Evolutionary conservation across 108 stramenopile species (phyloP), one percentile per base, ranked within the genome.

Genomic region (Aurantiochytrium sp.): DNA sequence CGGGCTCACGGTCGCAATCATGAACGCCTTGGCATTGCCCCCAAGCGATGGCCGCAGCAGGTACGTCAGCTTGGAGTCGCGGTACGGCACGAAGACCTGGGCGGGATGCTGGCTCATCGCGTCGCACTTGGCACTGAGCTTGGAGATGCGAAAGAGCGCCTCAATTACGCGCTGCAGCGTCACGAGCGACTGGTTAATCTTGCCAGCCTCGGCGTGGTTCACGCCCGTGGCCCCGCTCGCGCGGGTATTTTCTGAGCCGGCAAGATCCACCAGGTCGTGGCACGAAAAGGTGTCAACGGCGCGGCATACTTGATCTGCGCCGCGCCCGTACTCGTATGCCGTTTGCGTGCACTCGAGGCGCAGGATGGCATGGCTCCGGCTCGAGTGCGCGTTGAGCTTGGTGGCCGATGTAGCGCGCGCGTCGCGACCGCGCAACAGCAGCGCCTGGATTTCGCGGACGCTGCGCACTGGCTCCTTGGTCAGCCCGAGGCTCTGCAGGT

Each of bases 31-130:
- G 59, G 98, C 97, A 93, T 98, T 98, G 6, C 98, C 98, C 19
- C 93, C 94, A 8, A 99, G 90, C 52, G 94, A 94, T 0, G 98
- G 97, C 91, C 98, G 97, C n/a, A 99, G 91, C 55, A 99, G 94
- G 37, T 97, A 91, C 34, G 98, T 99, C 34, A 99, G 91, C 90
- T 98, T 98, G 32, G 95, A 95, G 93, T 99, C 98, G 52, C 98
- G 94, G 69, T 91, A 93, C 37, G 69, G 68, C 34, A 92, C 90
- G 54, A 65, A 91, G 31, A 52, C 34, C 34, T 65, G 42, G 69
- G 92, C 92, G 15, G 4, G 55, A 30, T 87, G 45, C 31, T 91
- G 90, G 15, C 27, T 30, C 27, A 12, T 54, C 37, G 85, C 24
- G 4, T n/a, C 34, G 37, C 52, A 55, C 37, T 39, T 86, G 55